Conservation (phyloP, 345 rosid genomes). For the Anacardium occidentale region DNA sequence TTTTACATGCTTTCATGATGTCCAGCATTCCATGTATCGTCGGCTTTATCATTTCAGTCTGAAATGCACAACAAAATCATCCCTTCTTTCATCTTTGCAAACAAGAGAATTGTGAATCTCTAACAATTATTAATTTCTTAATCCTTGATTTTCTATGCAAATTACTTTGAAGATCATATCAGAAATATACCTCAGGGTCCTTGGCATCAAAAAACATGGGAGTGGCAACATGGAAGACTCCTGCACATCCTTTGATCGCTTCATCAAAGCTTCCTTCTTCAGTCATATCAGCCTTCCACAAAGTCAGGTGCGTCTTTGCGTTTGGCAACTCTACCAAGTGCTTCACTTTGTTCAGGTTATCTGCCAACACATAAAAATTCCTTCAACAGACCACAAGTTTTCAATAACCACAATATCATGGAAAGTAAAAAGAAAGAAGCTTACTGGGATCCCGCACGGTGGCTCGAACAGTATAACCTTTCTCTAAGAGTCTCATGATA, state of each 20-base stretch:
- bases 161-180: too few relatives aligned
- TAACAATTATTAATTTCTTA: too few relatives aligned
- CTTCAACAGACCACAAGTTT: not conserved
- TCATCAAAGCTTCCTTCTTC: constrained; percentile 75
- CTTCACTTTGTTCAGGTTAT: constrained; percentile 63
- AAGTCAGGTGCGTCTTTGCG: constrained; percentile 56
- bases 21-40: constrained; percentile 67
- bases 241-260: constrained; percentile 65
- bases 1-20: constrained; percentile 73
- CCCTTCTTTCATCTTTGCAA: too few relatives aligned
- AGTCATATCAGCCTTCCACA: constrained; percentile 85
- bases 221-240: constrained; percentile 94
- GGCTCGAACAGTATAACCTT: constrained; percentile 70
- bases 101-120: too few relatives aligned
- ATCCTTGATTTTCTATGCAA: too few relatives aligned
- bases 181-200: constrained; percentile 90
- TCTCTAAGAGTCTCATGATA: constrained; percentile 75
- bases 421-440: not conserved
- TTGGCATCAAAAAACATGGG: constrained; percentile 93
- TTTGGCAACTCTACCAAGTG: constrained; percentile 76
- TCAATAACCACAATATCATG: not conserved
- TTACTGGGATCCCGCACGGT: constrained; percentile 86
- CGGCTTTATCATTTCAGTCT: constrained; percentile 94
- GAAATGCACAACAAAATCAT: not conserved
- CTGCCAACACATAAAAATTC: constrained; percentile 30